These are phyloP conservation scores for Alternaria arbusti DNA, from an alignment of 2,329 filamentous ascomycete species.

Conservation along the genomic window DNA sequence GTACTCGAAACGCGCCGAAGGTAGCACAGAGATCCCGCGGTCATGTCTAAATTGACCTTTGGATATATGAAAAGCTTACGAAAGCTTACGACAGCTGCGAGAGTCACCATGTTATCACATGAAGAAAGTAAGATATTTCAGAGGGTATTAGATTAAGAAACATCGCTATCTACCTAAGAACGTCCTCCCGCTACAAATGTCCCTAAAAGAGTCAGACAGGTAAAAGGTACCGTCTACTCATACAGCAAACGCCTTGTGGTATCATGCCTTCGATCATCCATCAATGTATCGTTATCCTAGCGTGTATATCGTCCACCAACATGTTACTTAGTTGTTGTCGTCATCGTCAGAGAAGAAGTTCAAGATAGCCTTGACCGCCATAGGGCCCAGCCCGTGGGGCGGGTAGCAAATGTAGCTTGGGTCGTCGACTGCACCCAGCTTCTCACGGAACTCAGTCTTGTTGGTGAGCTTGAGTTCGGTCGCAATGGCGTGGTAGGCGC, in stretches of 20 bases:
- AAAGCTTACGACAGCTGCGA: neutral
- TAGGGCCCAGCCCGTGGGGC: conserved; percentile 79
- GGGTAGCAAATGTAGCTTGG: conserved; percentile 91
- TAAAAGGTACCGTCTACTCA: conserved; percentile 1
- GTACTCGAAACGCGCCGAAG: neutral
- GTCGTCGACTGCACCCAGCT: conserved; percentile 85
- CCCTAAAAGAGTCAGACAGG: conserved; percentile 2
- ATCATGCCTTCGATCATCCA: conserved; percentile 22
- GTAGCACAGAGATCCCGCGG: neutral
- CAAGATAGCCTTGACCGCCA: conserved; percentile 83
- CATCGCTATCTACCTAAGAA: conserved; percentile 12
- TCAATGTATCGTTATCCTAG: conserved; percentile 13
- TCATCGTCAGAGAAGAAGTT: conserved; percentile 83
- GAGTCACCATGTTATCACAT: neutral
- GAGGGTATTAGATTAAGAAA: conserved; percentile 18
- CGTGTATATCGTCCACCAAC: conserved; percentile 5
- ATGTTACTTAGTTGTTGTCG: conserved; percentile 33
- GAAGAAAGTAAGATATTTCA: neutral
- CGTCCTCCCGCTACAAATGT: conserved; percentile 4
- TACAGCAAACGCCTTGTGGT: conserved; percentile 25
- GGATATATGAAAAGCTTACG: neutral
- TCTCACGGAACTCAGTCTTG: conserved; percentile 89
- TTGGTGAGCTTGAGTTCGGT: conserved; percentile 81
- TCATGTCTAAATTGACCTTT: neutral
- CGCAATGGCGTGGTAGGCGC: conserved; percentile 81